Base-by-base conservation (phyloP, 2,329 filamentous ascomycete genomes). In the Aureobasidium sp. region DNA sequence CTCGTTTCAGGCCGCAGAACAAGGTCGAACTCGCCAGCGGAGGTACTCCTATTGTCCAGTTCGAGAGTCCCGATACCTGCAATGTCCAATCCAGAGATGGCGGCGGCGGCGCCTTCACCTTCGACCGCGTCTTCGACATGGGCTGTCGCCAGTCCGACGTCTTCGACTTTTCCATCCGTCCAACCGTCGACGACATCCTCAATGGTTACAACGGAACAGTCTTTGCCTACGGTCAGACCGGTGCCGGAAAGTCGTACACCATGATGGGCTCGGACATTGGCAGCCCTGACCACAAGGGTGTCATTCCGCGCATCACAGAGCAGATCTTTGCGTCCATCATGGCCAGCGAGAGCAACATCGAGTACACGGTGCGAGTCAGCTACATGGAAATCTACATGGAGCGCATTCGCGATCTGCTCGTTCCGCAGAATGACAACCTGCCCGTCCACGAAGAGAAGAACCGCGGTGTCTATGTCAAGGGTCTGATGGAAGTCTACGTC, bases 321-420 rank as follows among this genome's bases (percentile, higher is more conserved):
- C 93, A 97, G 78, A 97, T 97, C 73, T 97, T 97, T 74, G 87
- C 89, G 69, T 96, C 90, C 77, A 97, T 97, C 75, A 82, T 97
- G 77, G 86, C 89, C 25, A 96, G 91, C 69, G 90, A 93, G 47
- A 87, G 87, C 70, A 96, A 90, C 68, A 97, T 97, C 74, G 94
- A 97, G 77, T 97, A 97, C 76, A 97, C 92, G n/a, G 93, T 99
- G 59, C 87, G 92, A 62, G 93, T 97, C 72, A 96, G 91, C 76
- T 97, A 97, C 77, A 97, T 99, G 92, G 94, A 99, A 77, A 97
- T 99, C 67, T 99, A 99, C 81, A 99, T 97, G 94, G 94, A 99
- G 79, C 87, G 89, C 69, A 97, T 99, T 74, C 86, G 93, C 70
- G 94, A 99, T 85, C 78, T 99, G 71, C 80, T 99, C 66, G 87